Evolutionary conservation across 257 asterid genomes (phyloP).

Genomic region (Fraxinus cuspidata): DNA sequence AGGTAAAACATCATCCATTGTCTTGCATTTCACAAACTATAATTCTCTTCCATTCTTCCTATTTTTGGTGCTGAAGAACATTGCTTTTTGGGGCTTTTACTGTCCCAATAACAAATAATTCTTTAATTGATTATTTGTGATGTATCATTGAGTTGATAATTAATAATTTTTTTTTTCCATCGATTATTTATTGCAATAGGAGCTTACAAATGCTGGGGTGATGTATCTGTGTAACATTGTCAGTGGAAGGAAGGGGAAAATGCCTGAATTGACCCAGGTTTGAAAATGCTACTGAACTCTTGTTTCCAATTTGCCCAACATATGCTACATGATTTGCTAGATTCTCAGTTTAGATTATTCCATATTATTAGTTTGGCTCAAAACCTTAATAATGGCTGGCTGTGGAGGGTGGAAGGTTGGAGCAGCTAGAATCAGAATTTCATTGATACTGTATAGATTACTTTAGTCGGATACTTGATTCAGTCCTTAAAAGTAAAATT

Average conservation of each 20-base stretch:
- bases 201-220: constrained; percentile 73
- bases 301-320: neutral
- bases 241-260: constrained; percentile 52
- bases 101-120: neutral
- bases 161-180: constrained; percentile 4
- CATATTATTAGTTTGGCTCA: neutral
- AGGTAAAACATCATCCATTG: constrained; percentile 50
- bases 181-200: constrained; percentile 41
- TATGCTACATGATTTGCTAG: neutral
- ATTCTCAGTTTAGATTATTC: neutral
- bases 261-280: constrained; percentile 77
- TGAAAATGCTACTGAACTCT: constrained; percentile 10
- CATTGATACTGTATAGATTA: neutral
- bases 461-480: neutral
- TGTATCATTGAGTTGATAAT: constrained; percentile 8
- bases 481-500: constrained; percentile 9
- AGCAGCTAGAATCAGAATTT: constrained; percentile 5
- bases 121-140: neutral
- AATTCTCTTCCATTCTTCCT: neutral
- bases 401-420: neutral
- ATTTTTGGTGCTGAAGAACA: constrained; percentile 3
- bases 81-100: neutral
- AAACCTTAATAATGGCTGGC: neutral
- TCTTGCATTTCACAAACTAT: neutral
- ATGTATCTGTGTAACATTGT: constrained; percentile 63